Conservation (phyloP, 306 rosid species). For the Pachyrhizus erosus region DNA sequence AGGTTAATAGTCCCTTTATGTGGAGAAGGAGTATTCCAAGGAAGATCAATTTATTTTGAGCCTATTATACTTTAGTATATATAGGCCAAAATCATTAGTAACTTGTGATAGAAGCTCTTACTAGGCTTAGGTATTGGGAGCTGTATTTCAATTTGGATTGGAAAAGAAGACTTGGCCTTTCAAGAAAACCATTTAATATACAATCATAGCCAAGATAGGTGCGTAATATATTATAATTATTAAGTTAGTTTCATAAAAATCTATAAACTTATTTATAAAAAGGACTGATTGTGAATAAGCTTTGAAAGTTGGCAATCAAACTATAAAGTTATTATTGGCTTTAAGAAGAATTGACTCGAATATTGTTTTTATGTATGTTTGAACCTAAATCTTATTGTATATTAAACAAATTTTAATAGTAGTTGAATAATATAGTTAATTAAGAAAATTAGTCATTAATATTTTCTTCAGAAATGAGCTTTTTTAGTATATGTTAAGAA, state of each 20-base stretch:
- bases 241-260: too few species aligned
- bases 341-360: too few species aligned
- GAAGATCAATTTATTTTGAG: background rate
- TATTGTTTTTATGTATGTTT: too few species aligned
- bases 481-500: too few species aligned
- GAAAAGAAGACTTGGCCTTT: background rate
- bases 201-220: background rate
- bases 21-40: background rate
- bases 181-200: background rate
- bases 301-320: background rate
- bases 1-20: background rate
- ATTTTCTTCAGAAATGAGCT: too few species aligned
- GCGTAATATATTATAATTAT: background rate
- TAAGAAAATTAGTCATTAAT: too few species aligned
- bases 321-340: too few species aligned
- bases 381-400: too few species aligned
- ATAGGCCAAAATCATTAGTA: background rate
- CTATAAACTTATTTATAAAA: too few species aligned
- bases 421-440: background rate
- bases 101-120: background rate
- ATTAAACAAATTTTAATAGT: background rate
- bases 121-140: background rate
- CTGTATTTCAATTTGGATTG: background rate
- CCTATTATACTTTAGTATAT: background rate
- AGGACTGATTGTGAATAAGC: background rate